phyloP scores from a whole-genome alignment of 768 basidiomycete species.

The Heimioporus sp. region DNA sequence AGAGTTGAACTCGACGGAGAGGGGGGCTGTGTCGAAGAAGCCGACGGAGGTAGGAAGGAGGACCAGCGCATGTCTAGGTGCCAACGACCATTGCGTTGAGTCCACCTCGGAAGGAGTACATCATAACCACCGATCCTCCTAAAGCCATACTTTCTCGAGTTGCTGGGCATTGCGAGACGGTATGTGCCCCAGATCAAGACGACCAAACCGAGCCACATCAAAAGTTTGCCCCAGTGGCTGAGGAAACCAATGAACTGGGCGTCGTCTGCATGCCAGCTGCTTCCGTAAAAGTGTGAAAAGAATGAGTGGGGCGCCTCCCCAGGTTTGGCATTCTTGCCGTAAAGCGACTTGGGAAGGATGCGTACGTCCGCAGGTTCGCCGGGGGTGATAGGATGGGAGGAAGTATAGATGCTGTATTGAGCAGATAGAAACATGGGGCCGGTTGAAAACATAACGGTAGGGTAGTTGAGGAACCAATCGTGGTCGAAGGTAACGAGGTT shows the following conservation, averaged over 20 bases:
- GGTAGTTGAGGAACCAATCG: conserved; percentile 93
- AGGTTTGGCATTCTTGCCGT: conserved; percentile 90
- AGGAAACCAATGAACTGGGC: conserved; percentile 97
- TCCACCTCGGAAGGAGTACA: conserved; percentile 73
- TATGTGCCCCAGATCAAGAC: conserved; percentile 70
- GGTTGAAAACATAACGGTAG: conserved; percentile 99
- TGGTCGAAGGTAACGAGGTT: conserved; percentile 91
- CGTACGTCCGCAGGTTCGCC: conserved; percentile 69
- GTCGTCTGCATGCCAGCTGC: conserved; percentile 98
- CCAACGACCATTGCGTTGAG: conserved; percentile 68
- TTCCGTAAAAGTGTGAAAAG: conserved; percentile 97
- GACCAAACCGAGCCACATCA: conserved; percentile 83
- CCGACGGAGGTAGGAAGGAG: conserved; percentile 41
- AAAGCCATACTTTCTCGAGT: conserved; percentile 58
- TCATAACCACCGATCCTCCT: conserved; percentile 73
- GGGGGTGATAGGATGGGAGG: conserved; percentile 57
- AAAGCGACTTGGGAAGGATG: conserved; percentile 93
- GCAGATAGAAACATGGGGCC: conserved; percentile 98
- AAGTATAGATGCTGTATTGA: conserved; percentile 85
- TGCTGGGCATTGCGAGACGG: conserved; percentile 52
- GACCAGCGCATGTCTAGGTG: conserved; percentile 65
- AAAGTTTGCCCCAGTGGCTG: conserved; percentile 78
- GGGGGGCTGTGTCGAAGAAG: conserved; percentile 38
- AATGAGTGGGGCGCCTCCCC: conserved; percentile 87
- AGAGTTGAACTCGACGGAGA: conserved; percentile 49